phyloP scores from a whole-genome alignment of 192 early-diverging fungal species.

The Mortierella claussenii region DNA sequence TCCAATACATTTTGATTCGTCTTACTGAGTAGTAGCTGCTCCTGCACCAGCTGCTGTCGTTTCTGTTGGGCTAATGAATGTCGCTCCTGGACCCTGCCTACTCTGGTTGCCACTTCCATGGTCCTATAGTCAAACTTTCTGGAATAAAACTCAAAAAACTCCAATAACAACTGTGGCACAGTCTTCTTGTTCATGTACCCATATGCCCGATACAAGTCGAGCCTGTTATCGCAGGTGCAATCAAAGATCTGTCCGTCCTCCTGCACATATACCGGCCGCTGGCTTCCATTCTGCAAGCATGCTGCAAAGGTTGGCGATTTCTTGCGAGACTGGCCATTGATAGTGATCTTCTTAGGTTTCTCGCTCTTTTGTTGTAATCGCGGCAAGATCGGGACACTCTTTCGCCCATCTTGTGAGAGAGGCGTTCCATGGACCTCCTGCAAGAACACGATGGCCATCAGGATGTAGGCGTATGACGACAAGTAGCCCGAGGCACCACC shows the following conservation, averaged over 20 bases:
- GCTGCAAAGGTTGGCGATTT: not conserved
- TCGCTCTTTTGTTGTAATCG: not conserved
- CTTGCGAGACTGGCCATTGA: conserved; percentile 4
- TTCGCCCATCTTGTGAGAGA: too few species aligned
- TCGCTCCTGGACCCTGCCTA: conserved; percentile 19
- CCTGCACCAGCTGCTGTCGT: not conserved
- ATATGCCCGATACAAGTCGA: conserved; percentile 10
- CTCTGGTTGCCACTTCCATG: conserved; percentile 28
- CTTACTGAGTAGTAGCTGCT: not conserved
- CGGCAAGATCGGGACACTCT: too few species aligned
- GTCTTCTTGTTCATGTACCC: conserved; percentile 27
- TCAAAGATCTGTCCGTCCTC: conserved; percentile 31
- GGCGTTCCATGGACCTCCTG: conserved; percentile 8
- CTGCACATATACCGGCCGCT: not conserved
- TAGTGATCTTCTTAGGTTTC: not conserved
- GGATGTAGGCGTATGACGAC: conserved; percentile 40
- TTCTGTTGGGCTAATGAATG: conserved; percentile 4
- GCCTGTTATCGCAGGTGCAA: conserved; percentile 24
- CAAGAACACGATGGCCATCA: conserved; percentile 49
- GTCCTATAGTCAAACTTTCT: conserved; percentile 38
- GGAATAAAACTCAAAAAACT: conserved; percentile 40
- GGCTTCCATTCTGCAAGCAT: not conserved
- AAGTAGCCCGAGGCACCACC: conserved; percentile 28
- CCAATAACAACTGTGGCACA: conserved; percentile 23
- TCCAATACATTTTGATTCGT: too few species aligned